Percentiles rank a stretch among this genome's conserved stretches.
Evolutionary conservation across 2,329 filamentous ascomycete genomes (phyloP).

Genomic region (Aureobasidium vineae): DNA sequence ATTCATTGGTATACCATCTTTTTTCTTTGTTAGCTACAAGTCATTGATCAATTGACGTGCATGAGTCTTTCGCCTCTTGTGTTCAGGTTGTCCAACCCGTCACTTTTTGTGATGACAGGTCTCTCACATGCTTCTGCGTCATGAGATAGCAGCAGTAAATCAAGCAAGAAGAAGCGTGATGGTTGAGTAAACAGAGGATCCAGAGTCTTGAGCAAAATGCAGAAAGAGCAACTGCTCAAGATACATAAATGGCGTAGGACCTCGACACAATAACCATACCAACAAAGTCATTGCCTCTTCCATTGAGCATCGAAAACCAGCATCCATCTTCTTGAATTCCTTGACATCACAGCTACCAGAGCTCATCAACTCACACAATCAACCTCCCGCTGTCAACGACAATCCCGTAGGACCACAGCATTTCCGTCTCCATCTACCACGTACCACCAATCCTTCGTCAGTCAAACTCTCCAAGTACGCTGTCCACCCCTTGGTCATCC

Average conservation of each 20-base stretch:
- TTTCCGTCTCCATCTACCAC: not conserved
- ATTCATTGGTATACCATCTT: not conserved
- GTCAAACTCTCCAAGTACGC: not conserved
- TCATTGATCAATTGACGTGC: slow-evolving; percentile 4
- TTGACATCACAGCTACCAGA: not conserved
- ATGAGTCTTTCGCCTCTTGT: slow-evolving; percentile 1
- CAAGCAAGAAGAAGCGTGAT: slow-evolving; percentile 16
- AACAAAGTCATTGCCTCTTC: not conserved
- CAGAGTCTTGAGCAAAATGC: not conserved
- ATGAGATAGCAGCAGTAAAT: not conserved
- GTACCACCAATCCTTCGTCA: not conserved
- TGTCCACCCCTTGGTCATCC: not conserved
- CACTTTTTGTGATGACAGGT: slow-evolving; percentile 21
- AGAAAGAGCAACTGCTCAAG: not conserved
- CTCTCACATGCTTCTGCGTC: not conserved
- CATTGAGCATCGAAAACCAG: not conserved
- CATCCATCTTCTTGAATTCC: not conserved
- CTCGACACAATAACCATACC: not conserved
- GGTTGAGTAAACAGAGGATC: not conserved
- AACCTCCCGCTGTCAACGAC: not conserved
- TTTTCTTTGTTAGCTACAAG: not conserved
- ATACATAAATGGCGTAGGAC: not conserved
- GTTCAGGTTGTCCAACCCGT: not conserved
- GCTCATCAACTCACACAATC: not conserved
- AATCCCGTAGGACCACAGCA: slow-evolving; percentile 12